Base-by-base conservation (phyloP, 805 yeast species). In the Hanseniaspora opuntiae region DNA sequence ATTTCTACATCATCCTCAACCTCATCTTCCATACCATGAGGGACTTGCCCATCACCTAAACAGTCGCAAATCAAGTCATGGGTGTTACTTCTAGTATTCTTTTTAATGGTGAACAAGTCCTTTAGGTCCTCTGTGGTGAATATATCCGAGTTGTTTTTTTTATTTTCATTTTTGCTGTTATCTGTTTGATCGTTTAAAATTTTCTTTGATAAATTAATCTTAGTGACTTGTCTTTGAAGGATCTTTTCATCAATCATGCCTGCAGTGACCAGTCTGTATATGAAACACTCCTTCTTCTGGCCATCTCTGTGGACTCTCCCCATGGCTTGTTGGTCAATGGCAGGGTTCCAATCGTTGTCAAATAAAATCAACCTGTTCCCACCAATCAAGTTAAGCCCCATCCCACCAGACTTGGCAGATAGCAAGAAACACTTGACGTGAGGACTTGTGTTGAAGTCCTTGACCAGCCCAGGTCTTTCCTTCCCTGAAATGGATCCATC, bases 331-430 rank as follows among this genome's bases (percentile, higher is more conserved):
- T 84, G 65, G 62, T 93, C 98, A 12, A 82, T 74, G 0, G 96
- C 79, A 0, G 98, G 98, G 58, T 93, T 93, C 98, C 98, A 93
- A 62, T 93, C 97, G 58, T 93, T 86, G 63, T 93, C 98, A 62
- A 86, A 84, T 22, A 93, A 68, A 5, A 93, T 74, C 40, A 93
- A 68, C 28, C 97, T 59, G 0, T 95, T 86, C 0, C 95, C 98
- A 0, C 97, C 98, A 35, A 86, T 76, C 35, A 93, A 70, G 62
- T 93, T 93, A 41, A 93, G 71, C 0, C 98, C 98, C 56, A 84
- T 81, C 0, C 98, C 98, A 3, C 98, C 98, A 4, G 95, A 81
- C 64, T 88, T 86, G 0, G 96, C 84, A 3, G 96, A 86, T 12
- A 93, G 66, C 12, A 93, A 67, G 59, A 93, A 87, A 16, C 60